Conservation (phyloP, 108 stramenopile genomes). For the Epithemia pelagica region DNA sequence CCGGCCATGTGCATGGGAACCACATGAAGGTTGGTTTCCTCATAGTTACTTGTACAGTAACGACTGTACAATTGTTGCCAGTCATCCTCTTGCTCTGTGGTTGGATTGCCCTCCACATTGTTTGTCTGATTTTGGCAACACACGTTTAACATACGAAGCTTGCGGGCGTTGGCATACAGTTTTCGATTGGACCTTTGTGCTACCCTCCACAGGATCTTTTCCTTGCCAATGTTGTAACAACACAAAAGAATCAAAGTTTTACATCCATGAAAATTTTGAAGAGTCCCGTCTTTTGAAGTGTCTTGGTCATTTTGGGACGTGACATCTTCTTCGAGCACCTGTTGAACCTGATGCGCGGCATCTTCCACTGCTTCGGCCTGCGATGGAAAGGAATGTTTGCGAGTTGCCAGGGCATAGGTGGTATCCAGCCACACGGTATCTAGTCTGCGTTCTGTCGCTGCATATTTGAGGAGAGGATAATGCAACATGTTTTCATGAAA, state of each 20-base stretch:
- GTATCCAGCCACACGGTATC: conserved; percentile 57
- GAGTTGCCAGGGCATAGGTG: conserved; percentile 47
- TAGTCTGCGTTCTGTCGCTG: conserved; percentile 20
- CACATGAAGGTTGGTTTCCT: conserved; percentile 42
- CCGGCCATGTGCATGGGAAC: conserved; percentile 52
- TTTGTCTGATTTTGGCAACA: conserved; percentile 22
- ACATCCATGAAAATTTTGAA: background rate
- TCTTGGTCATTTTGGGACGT: conserved; percentile 1
- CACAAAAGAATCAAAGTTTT: conserved; percentile 48
- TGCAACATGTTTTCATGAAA: conserved; percentile 42
- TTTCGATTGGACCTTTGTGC: conserved; percentile 24
- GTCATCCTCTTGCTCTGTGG: conserved; percentile 1
- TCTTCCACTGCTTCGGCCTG: conserved; percentile 45
- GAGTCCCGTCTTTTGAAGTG: background rate
- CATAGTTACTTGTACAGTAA: conserved; percentile 29
- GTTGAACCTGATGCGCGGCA: conserved; percentile 28
- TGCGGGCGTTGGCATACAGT: conserved; percentile 40
- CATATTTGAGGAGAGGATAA: conserved; percentile 33
- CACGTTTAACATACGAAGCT: conserved; percentile 32
- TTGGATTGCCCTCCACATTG: background rate
- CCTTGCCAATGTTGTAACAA: conserved; percentile 66
- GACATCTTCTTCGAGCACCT: conserved; percentile 13
- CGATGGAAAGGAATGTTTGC: conserved; percentile 47
- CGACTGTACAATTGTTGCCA: conserved; percentile 21
- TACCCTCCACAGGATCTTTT: conserved; percentile 50